Evolutionary conservation across 2,329 filamentous ascomycete species (phyloP).

Genomic region (Phialemoniopsis sp.): DNA sequence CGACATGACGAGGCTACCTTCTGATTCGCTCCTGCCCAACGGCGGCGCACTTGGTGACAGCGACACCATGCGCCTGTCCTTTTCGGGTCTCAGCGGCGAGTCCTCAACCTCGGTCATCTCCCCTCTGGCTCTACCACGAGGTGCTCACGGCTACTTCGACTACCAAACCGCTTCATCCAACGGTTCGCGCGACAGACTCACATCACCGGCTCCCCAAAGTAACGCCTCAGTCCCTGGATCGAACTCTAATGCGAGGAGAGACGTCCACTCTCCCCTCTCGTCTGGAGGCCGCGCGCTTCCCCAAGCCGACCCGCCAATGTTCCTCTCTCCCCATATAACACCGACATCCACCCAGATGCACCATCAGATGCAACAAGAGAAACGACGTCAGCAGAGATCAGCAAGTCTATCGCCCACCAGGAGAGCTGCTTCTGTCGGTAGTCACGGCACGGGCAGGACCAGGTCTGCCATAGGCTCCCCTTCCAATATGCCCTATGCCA

Average conservation of each 20-base stretch:
- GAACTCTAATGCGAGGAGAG: background rate
- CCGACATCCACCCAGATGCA: slow-evolving; percentile 14
- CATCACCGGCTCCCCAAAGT: slow-evolving; percentile 12
- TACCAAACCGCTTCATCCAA: slow-evolving; percentile 11
- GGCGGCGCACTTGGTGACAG: slow-evolving; percentile 30
- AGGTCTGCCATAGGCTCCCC: slow-evolving; percentile 15
- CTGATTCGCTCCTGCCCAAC: slow-evolving; percentile 37
- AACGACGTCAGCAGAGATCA: slow-evolving; percentile 17
- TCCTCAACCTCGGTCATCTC: slow-evolving; percentile 31
- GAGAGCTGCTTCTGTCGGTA: slow-evolving; percentile 3
- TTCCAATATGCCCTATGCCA: slow-evolving; percentile 1
- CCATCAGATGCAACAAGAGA: slow-evolving; percentile 14
- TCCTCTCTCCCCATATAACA: slow-evolving; percentile 17
- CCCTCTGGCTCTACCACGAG: slow-evolving; percentile 29
- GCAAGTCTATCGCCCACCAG: slow-evolving; percentile 24
- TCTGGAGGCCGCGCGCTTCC: slow-evolving; percentile 15
- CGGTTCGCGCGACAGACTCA: slow-evolving; percentile 12
- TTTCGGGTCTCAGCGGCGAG: slow-evolving; percentile 18
- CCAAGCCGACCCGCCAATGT: slow-evolving; percentile 11
- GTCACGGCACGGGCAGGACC: slow-evolving; percentile 3
- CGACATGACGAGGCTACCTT: slow-evolving; percentile 33
- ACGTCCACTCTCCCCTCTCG: slow-evolving; percentile 15
- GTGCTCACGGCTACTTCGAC: slow-evolving; percentile 25
- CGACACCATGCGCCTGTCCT: slow-evolving; percentile 16
- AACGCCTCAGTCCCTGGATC: background rate